Base-by-base conservation (phyloP, 2,329 filamentous ascomycete genomes). In the Cytospora piceae region DNA sequence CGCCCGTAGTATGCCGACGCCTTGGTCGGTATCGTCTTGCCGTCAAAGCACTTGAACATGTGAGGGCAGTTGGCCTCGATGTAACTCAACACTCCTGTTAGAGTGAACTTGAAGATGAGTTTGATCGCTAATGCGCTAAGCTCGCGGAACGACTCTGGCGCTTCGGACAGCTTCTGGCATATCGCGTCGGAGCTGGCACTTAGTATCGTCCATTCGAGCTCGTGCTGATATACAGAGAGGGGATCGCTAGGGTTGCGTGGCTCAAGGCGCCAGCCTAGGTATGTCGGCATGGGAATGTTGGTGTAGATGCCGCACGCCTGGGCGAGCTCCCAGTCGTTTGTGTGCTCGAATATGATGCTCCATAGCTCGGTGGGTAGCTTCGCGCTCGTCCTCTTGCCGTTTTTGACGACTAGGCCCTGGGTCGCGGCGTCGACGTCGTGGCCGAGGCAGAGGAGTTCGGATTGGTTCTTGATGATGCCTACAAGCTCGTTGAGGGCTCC, bases 251-350 rank as follows among this genome's bases (percentile, higher is more conserved):
- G 82, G 49, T 84, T 79, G 49, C 85, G 83, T 34, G 90, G 86
- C 69, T 85, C 83, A 31, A 78, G 74, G 14, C 76, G 76, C 93
- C 93, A 96, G 70, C 91, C 87, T 4, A 76, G 69, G 4, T 55
- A 61, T 42, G 81, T 76, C 0, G 94, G 93, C 67, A 89, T 86
- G 1, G 87, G 84, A 7, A 97, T 80, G 63, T 86, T 93, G 1
- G 93, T 93, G 73, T 91, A 94, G 54, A 97, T 86, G 64, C 91
- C 89, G 7, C 97, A 81, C 0, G 91, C 90, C 70, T 89, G 89
- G 12, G 94, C 91, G 24, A 96, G 82, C 77, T 97, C 94, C 94
- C 94, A 98, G 75, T 98, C 94, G 53, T 88, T 88, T 0, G 93
- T 87, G 68, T 90, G 87, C 69, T 96, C 91, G 53, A 97, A 87